Evolutionary conservation across 2,329 filamentous ascomycete species (phyloP), one percentile per base, ranked within the genome.

Genomic region (Epichloe gansuensis): DNA sequence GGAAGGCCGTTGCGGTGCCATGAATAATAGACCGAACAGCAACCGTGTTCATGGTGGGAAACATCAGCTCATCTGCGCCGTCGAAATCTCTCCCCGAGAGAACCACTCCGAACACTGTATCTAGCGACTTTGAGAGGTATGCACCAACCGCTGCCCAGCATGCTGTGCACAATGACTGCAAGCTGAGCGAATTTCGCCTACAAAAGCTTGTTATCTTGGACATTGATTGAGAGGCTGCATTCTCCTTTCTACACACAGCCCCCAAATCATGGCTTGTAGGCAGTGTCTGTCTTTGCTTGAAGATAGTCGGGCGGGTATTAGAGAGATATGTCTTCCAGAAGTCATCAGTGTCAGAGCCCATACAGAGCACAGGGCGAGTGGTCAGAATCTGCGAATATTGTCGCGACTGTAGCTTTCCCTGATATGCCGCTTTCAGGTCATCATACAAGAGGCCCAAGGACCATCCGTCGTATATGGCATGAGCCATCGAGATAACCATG

Each of bases 11-110:
- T 0, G 77, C 68, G 0, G 75, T 81, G 2, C 87, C 87, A 59
- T 93, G 85, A 2, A 95, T 64, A 3, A 90, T 74, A 1, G 77
- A 77, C 11, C 89, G 77, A 7, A 95, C 73, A 0, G 85, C 79
- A 0, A 95, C 82, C 0, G 90, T 95, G 61, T 95, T 96, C 87
- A 96, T 95, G 0, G 86, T 88, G 0, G 90, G 91, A 60, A 95
- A 96, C 62, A 90, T 74, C 12, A 91, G 67, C 27, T 78, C 66
- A 43, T 85, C 78, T 0, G 81, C 77, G 15, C 78, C 76, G 45
- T 86, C 82, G 9, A 80, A 81, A 52, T 93, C 87, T n/a, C 91
- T 78, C 15, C 91, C 90, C 0, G 89, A 89, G 12, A 95, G 72
- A 1, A 96, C 84, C 0, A 87, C 79, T 1, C 91, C 91, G 61